Evolutionary conservation across 2,329 filamentous ascomycete genomes (phyloP).

Genomic region (Alternaria viburni): DNA sequence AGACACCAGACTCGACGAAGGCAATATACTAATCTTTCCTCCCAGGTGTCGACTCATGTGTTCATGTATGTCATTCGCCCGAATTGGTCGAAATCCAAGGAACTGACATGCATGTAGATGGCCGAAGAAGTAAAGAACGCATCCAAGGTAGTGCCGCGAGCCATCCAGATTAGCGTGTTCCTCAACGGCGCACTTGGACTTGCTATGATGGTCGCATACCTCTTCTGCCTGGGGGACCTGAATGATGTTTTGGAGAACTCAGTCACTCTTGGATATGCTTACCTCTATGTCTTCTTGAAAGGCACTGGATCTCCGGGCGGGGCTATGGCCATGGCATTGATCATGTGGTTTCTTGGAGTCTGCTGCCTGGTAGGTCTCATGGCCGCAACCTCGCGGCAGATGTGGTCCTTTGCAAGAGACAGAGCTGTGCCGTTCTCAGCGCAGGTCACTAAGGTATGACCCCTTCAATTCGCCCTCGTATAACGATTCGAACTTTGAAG

Average conservation of each 20-base stretch:
- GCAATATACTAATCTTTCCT: no score
- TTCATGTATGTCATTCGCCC: background rate
- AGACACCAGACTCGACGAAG: no score
- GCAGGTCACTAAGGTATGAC: slow-evolving; percentile 1
- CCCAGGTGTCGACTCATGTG: slow-evolving; percentile 4
- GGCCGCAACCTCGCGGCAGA: slow-evolving; percentile 20
- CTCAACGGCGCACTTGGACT: slow-evolving; percentile 41
- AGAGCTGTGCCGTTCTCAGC: slow-evolving; percentile 20
- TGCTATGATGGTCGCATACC: slow-evolving; percentile 42
- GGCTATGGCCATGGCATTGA: slow-evolving; percentile 4
- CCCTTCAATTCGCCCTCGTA: no score
- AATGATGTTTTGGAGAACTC: slow-evolving; percentile 14
- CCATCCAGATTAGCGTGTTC: slow-evolving; percentile 40
- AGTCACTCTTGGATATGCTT: background rate
- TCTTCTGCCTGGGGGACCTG: slow-evolving; percentile 32
- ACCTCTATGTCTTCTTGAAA: slow-evolving; percentile 3
- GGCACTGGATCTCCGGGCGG: slow-evolving; percentile 9
- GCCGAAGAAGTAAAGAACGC: slow-evolving; percentile 35
- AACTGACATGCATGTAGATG: background rate
- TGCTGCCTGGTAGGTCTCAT: slow-evolving; percentile 12
- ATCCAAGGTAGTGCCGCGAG: slow-evolving; percentile 30
- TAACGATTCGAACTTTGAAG: no score
- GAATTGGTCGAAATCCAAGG: no score
- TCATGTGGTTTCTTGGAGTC: slow-evolving; percentile 11
- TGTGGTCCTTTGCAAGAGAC: slow-evolving; percentile 28